Base-by-base conservation (phyloP, 164 flowering plant genomes). In the Magnolia kwangsiensis region DNA sequence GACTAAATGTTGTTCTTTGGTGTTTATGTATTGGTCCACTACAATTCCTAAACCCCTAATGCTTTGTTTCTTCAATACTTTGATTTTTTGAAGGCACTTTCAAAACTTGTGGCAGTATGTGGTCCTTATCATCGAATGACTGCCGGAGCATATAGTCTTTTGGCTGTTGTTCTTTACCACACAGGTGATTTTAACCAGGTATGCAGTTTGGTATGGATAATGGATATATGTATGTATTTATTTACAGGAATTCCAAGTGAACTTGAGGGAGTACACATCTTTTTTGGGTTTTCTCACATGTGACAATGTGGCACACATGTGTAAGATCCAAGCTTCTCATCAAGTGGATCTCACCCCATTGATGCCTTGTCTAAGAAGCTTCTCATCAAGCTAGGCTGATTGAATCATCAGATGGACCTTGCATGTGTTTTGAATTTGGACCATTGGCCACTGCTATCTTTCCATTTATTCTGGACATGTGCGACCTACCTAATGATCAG, bases 121-220 rank as follows among this genome's bases (percentile, higher is more conserved):
- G 96, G 98, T 69, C 97, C 98, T 73, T 92, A 90, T 79, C 97
- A 95, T 84, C 92, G 97, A 83, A 93, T 95, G 98, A 95, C 98
- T 31, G 97, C 98, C 2, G 98, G 97, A 75, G 98, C 98, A 67
- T 93, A 95, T 79, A 95, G 98, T 83, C 97, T 95, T 80, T 80
- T 95, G 83, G 98, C 98, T 78, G 98, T 95, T 18, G 98, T 95
- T 59, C 90, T 95, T 51, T 95, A 95, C 81, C 98, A 93, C 76
- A 93, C 98, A 13, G 98, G 98, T 24, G 98, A 95, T 76, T 95
- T 95, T 81, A 95, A 92, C 83, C 98, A 95, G 96, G 98, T 93
- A 81, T 31, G 58, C 74, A 72, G 71, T 75, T 29, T 16, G 31
- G 50, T n/a, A 31, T 31, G 49, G 50, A 13, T n/a, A 4, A 37